Evolutionary conservation across 257 asterid species (phyloP), one percentile per base, ranked within the genome.

Genomic region (Solanum chmielewskii): DNA sequence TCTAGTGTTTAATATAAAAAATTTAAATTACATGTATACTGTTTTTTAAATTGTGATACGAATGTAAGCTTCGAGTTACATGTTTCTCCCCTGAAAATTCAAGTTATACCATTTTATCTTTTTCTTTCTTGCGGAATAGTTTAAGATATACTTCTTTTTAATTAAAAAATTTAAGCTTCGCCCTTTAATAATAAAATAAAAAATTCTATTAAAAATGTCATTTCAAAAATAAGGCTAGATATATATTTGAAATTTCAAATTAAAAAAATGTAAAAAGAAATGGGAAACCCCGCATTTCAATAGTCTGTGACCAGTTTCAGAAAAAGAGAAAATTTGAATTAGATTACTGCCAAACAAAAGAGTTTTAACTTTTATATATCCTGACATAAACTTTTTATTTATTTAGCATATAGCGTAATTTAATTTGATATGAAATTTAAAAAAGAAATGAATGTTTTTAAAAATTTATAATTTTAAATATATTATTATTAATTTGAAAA

Each of bases 271-370:
- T 13, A 42, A 77, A 77, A 77, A 7, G 41, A 77, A 25, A 44
- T 52, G 15, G 9, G 35, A 1, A 33, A 33, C 27, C 64, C 84
- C 62, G 25, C n/a, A 44, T 44, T 25, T 44, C 64, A 77, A 77
- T 25, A 41, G 0, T 27, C 39, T 25, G 6, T 25, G 18, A 78
- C 64, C 10, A 27, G 41, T 44, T 25, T 44, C 84, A 78, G 84
- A 45, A 44, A 78, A 78, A 45, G 64, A 78, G 64, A 37, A 78
- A 27, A 8, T 25, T 78, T 78, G 84, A 78, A 78, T 45, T 44
- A 27, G 56, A 78, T 78, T 78, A 29, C 23, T 44, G 33, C 35
- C 84, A 25, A 25, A 25, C 84, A 5, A 42, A 77, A 77, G 31
- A 35, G 49, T 73, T 42, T 77, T 16, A 42, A 23, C 21, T 75